phyloP scores from a whole-genome alignment of 2,329 filamentous ascomycete species.

The Aspergillus versicolor region DNA sequence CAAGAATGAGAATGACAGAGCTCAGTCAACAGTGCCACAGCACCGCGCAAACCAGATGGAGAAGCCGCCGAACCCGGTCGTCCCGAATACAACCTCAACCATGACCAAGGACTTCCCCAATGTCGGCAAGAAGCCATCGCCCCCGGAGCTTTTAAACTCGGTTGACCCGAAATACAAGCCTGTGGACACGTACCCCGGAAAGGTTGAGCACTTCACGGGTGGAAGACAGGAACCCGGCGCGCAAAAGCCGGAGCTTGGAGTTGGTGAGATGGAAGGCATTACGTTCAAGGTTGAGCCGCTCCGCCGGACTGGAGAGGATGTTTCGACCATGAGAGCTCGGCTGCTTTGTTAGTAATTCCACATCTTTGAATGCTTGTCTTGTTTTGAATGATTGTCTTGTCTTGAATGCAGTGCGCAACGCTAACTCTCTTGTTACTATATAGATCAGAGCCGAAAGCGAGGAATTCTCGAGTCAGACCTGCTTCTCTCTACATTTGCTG shows the following conservation, averaged over 20 bases:
- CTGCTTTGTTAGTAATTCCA: constrained; percentile 60
- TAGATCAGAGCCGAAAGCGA: constrained; percentile 95
- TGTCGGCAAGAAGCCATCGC: constrained; percentile 56
- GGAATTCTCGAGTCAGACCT: constrained; percentile 95
- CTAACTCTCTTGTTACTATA: not conserved
- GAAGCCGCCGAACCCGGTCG: constrained; percentile 60
- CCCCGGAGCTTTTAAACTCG: constrained; percentile 61
- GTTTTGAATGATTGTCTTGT: not conserved
- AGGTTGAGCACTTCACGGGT: constrained; percentile 65
- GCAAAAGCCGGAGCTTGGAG: constrained; percentile 66
- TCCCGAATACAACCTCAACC: constrained; percentile 65
- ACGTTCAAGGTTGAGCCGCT: constrained; percentile 89
- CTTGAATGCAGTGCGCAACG: not conserved
- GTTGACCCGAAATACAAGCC: constrained; percentile 57
- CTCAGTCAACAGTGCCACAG: constrained; percentile 53
- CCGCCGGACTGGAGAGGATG: constrained; percentile 77
- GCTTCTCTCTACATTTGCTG: constrained; percentile 91
- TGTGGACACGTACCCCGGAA: constrained; percentile 61
- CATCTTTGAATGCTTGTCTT: not conserved
- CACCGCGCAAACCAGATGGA: constrained; percentile 58
- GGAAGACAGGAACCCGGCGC: constrained; percentile 57
- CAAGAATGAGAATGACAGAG: constrained; percentile 50
- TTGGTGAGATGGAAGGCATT: constrained; percentile 84
- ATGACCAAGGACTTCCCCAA: constrained; percentile 63
- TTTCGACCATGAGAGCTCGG: constrained; percentile 81